Evolutionary conservation across 2,329 filamentous ascomycete species (phyloP), one percentile per base, ranked within the genome.

Genomic region (Chaetomium globosum): DNA sequence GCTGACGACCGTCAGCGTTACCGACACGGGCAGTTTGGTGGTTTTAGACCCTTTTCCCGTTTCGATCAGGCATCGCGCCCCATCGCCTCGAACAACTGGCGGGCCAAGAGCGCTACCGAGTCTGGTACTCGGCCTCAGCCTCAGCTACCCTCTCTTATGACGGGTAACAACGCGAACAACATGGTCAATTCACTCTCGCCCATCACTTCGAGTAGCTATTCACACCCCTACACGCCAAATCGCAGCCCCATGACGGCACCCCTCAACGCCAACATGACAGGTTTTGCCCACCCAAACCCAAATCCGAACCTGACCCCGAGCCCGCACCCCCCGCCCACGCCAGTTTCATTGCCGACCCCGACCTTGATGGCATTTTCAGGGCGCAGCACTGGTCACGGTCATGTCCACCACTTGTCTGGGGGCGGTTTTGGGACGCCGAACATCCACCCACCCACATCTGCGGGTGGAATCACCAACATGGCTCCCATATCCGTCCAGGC

Each of bases 1-100:
- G 2, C 21, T 9, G 36, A 26, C 53, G 54, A 54, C 33, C 26
- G 31, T 7, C 58, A 53, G 8, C 48, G 33, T 8, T 58, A 62
- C 26, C 55, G 43, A 6, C 55, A 63, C 51, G 64, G 55, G 49
- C 64, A 63, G 30, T 26, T 60, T 8, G 64, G 59, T 6, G 53
- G 28, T 7, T 55, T 58, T 36, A 36, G 31, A 12, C 61, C 43
- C 36, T 61, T 61, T 28, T 58, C 61, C 2, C 65, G 65, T 8
- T 66, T 61, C 48, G 60, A 64, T 28, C 65, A 57, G 31, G 48
- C 57, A 1, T 66, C 65, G 28, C 53, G 52, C 7, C 57, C 65
- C 16, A 54, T 66, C 21, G 53, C 52, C 6, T 64, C 65, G 12
- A 61, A 59, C 48, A 66, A 66, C 61, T 66, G 65, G 65, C 61